Percentiles rank a stretch among this genome's conserved stretches.
phyloP scores from a whole-genome alignment of 208 protist genomes.

The Entamoeba invadens region DNA sequence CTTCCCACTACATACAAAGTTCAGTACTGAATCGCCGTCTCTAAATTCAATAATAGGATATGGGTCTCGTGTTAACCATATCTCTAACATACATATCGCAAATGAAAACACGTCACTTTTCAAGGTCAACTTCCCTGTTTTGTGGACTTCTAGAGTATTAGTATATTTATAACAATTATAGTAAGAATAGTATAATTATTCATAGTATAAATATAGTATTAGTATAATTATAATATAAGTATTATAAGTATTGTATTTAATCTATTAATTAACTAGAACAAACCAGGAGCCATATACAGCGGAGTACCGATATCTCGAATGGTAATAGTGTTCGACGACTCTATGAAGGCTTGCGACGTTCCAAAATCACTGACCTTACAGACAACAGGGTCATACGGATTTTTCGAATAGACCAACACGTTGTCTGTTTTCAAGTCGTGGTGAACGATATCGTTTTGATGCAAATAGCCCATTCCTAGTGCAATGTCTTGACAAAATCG shows the following conservation, averaged over 20 bases:
- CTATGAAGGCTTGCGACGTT: background rate
- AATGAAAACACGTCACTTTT: background rate
- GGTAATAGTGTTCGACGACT: background rate
- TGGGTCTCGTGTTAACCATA: background rate
- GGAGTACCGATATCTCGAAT: background rate
- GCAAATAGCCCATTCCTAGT: background rate
- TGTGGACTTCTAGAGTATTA: background rate
- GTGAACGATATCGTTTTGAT: background rate
- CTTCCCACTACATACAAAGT: background rate
- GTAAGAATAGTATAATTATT: too few relatives aligned
- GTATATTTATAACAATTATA: too few relatives aligned
- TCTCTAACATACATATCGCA: background rate
- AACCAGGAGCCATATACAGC: background rate
- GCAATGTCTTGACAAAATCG: background rate
- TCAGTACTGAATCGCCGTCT: background rate
- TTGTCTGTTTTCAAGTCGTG: background rate
- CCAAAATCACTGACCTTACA: background rate
- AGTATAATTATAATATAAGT: too few relatives aligned
- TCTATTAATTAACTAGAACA: too few relatives aligned
- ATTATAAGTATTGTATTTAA: too few relatives aligned
- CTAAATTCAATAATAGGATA: background rate
- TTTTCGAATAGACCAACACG: background rate
- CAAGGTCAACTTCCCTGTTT: background rate
- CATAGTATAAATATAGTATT: too few relatives aligned
- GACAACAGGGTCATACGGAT: background rate